Conservation (phyloP, 768 basidiomycete species). For the Panus rudis region DNA sequence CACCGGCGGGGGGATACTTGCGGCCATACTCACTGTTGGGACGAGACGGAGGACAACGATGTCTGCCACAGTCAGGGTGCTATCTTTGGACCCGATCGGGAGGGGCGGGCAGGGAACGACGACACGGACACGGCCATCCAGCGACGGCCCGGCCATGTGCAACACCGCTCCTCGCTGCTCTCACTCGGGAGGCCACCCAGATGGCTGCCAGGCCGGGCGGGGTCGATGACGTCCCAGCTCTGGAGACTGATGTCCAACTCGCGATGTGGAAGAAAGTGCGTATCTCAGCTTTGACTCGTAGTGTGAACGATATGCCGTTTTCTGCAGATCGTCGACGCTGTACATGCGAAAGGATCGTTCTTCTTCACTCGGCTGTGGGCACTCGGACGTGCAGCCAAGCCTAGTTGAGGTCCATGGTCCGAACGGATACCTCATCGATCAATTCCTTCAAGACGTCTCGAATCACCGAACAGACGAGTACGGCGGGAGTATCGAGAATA, state of each 20-base stretch:
- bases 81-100: too few species aligned
- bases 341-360: constrained; percentile 46
- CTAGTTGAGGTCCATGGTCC: constrained; percentile 31
- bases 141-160: too few species aligned
- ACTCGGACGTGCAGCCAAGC: constrained; percentile 36
- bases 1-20: too few species aligned
- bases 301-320: not conserved
- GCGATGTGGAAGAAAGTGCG: constrained; percentile 41
- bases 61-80: too few species aligned
- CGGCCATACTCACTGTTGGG: too few species aligned
- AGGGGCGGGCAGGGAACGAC: too few species aligned
- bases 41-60: too few species aligned
- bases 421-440: constrained; percentile 31
- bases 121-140: too few species aligned
- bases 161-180: too few species aligned
- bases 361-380: constrained; percentile 57
- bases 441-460: constrained; percentile 30
- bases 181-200: constrained; percentile 53
- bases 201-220: constrained; percentile 47
- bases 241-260: constrained; percentile 57
- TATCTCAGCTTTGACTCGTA: not conserved
- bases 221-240: constrained; percentile 46
- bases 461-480: constrained; percentile 42
- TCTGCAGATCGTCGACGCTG: constrained; percentile 44
- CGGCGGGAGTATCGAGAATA: constrained; percentile 43